These are phyloP conservation scores for Triadica sebifera DNA, from an alignment of 345 rosid genomes.

Conservation along the genomic window DNA sequence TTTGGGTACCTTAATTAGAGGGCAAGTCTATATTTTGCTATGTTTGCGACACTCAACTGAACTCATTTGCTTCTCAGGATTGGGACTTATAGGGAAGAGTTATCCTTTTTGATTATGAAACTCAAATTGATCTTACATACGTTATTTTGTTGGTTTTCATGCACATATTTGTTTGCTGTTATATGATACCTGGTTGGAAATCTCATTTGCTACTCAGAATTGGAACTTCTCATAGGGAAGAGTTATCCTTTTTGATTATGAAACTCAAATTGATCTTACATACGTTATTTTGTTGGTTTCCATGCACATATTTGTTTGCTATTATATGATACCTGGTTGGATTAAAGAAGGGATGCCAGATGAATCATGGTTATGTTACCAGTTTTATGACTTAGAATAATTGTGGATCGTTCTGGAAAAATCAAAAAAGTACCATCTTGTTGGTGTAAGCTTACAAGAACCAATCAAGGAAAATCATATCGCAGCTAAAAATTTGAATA, in stretches of 20 bases:
- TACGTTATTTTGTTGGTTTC: background rate
- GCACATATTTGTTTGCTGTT: background rate
- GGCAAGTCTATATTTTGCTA: too few species aligned
- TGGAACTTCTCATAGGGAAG: too few species aligned
- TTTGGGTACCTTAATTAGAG: background rate
- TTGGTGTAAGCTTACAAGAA: too few species aligned
- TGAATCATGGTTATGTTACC: too few species aligned
- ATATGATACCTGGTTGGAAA: background rate
- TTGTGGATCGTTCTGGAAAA: too few species aligned
- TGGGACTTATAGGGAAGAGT: background rate
- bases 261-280: background rate
- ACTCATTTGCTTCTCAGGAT: background rate
- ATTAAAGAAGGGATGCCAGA: too few species aligned
- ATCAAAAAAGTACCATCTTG: too few species aligned
- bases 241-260: background rate
- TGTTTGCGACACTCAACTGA: background rate
- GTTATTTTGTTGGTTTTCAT: background rate
- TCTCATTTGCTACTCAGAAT: too few species aligned
- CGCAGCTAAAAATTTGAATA: background rate
- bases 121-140: background rate
- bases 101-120: background rate
- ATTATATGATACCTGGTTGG: background rate
- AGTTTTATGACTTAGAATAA: too few species aligned
- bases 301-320: background rate
- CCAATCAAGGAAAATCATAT: too few species aligned